Evolutionary conservation across 768 basidiomycete species (phyloP), one percentile per base, ranked within the genome.

Genomic region (Podaxis carcinomalis): DNA sequence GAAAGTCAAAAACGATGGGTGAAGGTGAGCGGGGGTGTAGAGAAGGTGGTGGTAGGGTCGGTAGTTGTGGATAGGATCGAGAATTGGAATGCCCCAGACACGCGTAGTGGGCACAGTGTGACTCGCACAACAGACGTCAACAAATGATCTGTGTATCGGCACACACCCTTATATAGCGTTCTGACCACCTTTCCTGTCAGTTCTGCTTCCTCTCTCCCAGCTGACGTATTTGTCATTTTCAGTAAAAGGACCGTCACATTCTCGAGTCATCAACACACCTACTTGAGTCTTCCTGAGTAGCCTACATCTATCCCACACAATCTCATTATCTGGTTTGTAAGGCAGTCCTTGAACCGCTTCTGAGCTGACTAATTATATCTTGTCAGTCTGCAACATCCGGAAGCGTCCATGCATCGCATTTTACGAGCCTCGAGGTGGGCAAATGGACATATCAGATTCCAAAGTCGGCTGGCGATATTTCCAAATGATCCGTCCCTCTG

Each of bases 41-140:
- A 25, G 35, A 63, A 51, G 36, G 64, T 62, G 67, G 57, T 61
- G 55, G 64, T 63, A 63, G 44, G 54, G 36, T 53, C 49, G 57
- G 62, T 61, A 51, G 61, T 62, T 35, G 61, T 53, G 63, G 54
- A 61, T 56, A 56, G 53, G 65, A 42, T 59, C 50, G 66, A 68
- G 65, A 65, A 68, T 66, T 58, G 66, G 67, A 65, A 68, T 68
- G 73, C 61, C 56, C 74, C 68, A 75, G 75, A 77, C 76, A 80
- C 78, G 75, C 75, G 74, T 75, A 73, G 69, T 66, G 70, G 68
- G 58, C 65, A 57, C 68, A 68, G 56, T 52, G 64, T 71, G 67
- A 72, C 67, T 69, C 67, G 62, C 68, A 68, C 65, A 77, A 73
- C 72, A 74, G 71, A 65, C 65, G 67, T 75, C 73, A 75, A 77